Evolutionary conservation across 1,284 basidiomycete species (phyloP).

Genomic region (Trametes sp.): DNA sequence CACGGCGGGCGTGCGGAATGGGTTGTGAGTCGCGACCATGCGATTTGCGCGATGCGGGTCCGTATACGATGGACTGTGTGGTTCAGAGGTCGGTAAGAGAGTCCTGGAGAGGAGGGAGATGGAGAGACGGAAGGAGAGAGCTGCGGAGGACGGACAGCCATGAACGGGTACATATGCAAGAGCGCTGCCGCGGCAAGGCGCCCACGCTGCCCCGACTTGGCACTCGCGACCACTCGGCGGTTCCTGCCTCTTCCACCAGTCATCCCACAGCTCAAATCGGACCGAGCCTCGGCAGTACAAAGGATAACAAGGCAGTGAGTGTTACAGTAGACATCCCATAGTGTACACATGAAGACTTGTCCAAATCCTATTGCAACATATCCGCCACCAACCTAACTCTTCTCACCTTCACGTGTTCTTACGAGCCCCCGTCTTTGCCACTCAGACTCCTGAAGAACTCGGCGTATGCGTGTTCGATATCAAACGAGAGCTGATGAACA

Average conservation of each 20-base stretch:
- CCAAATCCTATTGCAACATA: not conserved
- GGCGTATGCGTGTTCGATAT: constrained; percentile 96
- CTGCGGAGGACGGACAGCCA: constrained; percentile 9
- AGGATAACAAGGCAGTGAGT: not conserved
- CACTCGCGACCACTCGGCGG: not conserved
- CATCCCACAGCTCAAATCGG: not conserved
- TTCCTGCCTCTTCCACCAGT: not conserved
- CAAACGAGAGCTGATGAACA: constrained; percentile 84
- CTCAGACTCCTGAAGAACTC: constrained; percentile 93
- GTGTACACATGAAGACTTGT: not conserved
- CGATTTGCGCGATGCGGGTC: not conserved
- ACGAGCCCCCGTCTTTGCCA: constrained; percentile 44
- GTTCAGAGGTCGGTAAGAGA: too few relatives aligned
- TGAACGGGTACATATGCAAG: constrained; percentile 1
- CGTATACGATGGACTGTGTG: not conserved
- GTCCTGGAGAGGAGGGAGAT: not conserved
- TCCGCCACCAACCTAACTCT: not conserved
- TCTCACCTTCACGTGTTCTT: not conserved
- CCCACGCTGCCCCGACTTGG: not conserved
- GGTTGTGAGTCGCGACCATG: constrained; percentile 38
- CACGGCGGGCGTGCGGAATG: constrained; percentile 40
- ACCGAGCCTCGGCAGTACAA: not conserved
- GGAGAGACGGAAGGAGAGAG: not conserved
- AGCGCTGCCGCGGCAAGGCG: not conserved
- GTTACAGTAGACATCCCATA: not conserved